Conservation (phyloP, 306 rosid genomes). For the Cicer cuneatum region DNA sequence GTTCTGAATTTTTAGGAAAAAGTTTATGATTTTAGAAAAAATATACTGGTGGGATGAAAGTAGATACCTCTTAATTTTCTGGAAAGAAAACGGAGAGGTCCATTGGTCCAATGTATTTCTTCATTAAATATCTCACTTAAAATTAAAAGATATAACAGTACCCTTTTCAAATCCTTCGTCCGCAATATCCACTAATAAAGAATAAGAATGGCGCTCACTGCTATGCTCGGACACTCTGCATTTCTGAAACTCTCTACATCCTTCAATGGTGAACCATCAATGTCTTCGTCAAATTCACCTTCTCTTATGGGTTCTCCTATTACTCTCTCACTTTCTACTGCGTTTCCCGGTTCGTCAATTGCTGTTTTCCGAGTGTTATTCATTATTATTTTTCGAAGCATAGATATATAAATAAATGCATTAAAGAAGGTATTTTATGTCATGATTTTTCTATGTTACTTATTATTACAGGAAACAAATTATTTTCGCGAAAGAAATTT, state of each 20-base stretch:
- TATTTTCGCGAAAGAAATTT: constrained; percentile 48
- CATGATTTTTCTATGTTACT: constrained; percentile 27
- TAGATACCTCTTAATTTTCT: too few species aligned
- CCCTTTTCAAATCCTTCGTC: constrained; percentile 36
- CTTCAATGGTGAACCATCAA: constrained; percentile 46
- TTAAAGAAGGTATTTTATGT: not conserved
- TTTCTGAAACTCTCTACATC: constrained; percentile 52
- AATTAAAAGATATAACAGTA: too few species aligned
- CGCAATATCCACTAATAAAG: not conserved
- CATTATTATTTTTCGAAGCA: not conserved
- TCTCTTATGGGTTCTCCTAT: constrained; percentile 46
- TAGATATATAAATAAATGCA: not conserved
- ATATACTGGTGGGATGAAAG: too few species aligned
- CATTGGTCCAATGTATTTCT: too few species aligned
- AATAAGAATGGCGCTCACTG: constrained; percentile 59
- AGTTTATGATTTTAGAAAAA: too few species aligned
- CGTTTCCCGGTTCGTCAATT: constrained; percentile 48
- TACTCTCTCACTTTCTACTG: constrained; percentile 38
- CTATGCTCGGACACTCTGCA: constrained; percentile 39
- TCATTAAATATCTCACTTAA: too few species aligned
- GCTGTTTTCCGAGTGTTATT: not conserved
- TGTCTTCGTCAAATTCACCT: constrained; percentile 46
- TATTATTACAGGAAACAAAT: constrained; percentile 47
- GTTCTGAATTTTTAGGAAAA: too few species aligned
- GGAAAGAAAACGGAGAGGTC: too few species aligned